Conservation (phyloP, 2,329 filamentous ascomycete species). For the Ceratocystis lukuohia region DNA sequence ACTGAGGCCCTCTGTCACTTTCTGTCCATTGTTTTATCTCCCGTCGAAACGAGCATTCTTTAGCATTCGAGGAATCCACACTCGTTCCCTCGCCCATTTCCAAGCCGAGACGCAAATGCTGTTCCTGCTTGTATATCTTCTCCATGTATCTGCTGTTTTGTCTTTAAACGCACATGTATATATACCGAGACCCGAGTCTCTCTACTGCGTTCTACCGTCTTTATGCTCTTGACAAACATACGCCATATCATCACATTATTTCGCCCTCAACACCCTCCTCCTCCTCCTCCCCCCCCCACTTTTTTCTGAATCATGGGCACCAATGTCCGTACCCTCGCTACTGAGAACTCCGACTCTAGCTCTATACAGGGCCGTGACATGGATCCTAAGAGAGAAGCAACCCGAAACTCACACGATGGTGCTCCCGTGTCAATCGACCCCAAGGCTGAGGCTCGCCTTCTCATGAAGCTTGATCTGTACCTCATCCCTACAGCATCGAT, state of each 20-base stretch:
- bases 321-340: no score
- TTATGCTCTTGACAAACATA: no score
- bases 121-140: neutral
- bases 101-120: neutral
- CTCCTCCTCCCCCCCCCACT: no score
- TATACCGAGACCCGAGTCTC: no score
- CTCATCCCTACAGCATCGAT: conserved; percentile 53
- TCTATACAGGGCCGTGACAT: neutral
- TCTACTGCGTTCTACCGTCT: no score
- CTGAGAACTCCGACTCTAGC: neutral
- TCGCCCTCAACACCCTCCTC: no score
- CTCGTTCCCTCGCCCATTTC: neutral
- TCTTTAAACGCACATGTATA: neutral
- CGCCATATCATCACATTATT: no score
- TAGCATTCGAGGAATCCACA: neutral
- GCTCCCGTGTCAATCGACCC: conserved; percentile 40
- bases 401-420: neutral
- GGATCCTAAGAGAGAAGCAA: neutral
- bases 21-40: neutral
- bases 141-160: neutral
- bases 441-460: conserved; percentile 42
- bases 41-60: neutral
- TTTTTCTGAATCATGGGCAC: no score
- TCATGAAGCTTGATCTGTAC: conserved; percentile 51
- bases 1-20: neutral